A percentile compares a stretch with the other conserved stretches of the same genome.
Conservation (phyloP, 345 rosid genomes). For the Aurinia saxatilis region DNA sequence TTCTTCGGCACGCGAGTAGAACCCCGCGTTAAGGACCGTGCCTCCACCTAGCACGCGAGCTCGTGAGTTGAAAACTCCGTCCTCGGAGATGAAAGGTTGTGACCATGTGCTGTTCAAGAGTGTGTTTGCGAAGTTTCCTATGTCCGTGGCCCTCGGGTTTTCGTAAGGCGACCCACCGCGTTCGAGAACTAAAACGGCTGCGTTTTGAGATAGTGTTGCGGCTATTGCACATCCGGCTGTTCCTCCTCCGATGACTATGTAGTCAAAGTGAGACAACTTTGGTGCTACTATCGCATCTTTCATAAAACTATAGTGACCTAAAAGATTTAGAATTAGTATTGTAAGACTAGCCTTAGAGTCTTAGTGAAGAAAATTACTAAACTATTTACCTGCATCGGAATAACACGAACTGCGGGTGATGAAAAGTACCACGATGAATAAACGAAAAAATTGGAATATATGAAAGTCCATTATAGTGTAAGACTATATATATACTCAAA, state of each 20-base stretch:
- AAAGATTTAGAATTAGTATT: neutral
- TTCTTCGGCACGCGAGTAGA: conserved; percentile 44
- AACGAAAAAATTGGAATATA: neutral
- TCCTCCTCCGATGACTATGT: conserved; percentile 72
- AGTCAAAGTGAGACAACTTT: conserved; percentile 33
- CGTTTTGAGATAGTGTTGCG: conserved; percentile 55
- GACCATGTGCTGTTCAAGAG: conserved; percentile 44
- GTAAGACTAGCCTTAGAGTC: too few relatives aligned
- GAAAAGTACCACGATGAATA: neutral
- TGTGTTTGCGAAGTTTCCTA: conserved; percentile 28
- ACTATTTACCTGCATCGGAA: conserved; percentile 19
- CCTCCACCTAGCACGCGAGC: conserved; percentile 78
- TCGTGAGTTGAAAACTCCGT: conserved; percentile 58
- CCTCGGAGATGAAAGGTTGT: conserved; percentile 57
- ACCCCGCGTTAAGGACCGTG: conserved; percentile 63
- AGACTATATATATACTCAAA: too few relatives aligned
- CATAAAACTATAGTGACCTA: conserved; percentile 34
- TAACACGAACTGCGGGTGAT: conserved; percentile 16
- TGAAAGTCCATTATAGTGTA: neutral
- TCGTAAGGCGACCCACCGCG: conserved; percentile 37
- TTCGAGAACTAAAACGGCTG: conserved; percentile 53
- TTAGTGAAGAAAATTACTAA: neutral
- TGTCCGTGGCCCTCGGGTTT: conserved; percentile 35
- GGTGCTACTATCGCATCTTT: conserved; percentile 53
- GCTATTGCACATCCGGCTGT: conserved; percentile 71